Evolutionary conservation across 257 asterid genomes (phyloP).

Genomic region (Cynanchum wilfordii): DNA sequence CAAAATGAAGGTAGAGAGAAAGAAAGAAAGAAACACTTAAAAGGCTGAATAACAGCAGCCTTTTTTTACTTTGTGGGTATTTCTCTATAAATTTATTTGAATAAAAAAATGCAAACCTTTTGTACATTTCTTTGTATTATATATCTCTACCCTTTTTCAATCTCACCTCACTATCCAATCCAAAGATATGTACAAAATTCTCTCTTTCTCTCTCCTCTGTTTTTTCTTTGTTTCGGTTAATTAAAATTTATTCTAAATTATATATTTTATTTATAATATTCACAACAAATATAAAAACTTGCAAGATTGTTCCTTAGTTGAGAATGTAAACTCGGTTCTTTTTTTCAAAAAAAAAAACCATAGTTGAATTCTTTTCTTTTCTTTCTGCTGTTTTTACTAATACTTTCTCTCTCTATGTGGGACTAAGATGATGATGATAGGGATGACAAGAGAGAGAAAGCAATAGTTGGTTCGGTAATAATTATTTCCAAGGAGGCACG

Average conservation of each 20-base stretch:
- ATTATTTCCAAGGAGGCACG: neutral
- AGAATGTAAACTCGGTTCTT: no score
- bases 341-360: no score
- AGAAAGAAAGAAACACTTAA: no score
- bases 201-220: neutral
- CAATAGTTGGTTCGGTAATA: neutral
- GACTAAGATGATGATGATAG: neutral
- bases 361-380: neutral
- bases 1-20: neutral
- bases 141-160: neutral
- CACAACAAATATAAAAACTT: no score
- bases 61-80: neutral
- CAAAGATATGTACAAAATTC: constrained; percentile 5
- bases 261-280: neutral
- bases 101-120: neutral
- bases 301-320: no score
- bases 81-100: no score
- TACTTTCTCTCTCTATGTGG: no score
- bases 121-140: neutral
- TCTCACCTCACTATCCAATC: neutral
- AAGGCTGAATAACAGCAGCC: neutral
- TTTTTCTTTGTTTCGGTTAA: no score
- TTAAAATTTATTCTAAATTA: no score
- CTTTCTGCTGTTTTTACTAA: neutral
- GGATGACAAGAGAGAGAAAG: neutral